These are phyloP conservation scores for Sporothrix variecibatus DNA, from an alignment of 2,329 filamentous ascomycete genomes.

Conservation along the genomic window DNA sequence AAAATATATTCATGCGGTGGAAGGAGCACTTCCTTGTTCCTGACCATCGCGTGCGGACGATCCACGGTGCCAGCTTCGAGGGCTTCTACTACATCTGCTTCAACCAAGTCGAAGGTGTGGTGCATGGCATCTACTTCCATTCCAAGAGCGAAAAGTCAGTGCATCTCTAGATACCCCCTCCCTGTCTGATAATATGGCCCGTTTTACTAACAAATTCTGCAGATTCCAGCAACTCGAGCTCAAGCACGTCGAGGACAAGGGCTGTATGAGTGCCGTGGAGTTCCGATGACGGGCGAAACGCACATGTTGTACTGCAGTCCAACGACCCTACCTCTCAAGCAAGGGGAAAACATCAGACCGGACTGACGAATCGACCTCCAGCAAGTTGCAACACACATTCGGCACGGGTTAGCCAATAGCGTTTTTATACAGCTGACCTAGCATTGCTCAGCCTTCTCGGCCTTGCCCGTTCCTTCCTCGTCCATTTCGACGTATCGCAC, in stretches of 20 bases:
- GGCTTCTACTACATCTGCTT: slow-evolving; percentile 99
- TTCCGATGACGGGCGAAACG: slow-evolving; percentile 63
- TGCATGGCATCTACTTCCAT: slow-evolving; percentile 97
- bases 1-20: slow-evolving; percentile 98
- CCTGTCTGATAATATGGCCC: neutral
- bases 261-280: slow-evolving; percentile 83
- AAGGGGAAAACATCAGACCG: neutral
- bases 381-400: neutral
- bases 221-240: slow-evolving; percentile 93
- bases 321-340: neutral
- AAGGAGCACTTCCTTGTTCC: slow-evolving; percentile 98
- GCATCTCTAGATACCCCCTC: neutral
- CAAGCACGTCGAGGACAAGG: slow-evolving; percentile 80
- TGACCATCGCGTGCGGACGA: slow-evolving; percentile 87
- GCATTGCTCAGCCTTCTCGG: neutral
- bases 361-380: neutral
- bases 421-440: neutral
- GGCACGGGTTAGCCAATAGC: neutral
- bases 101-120: slow-evolving; percentile 82
- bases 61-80: slow-evolving; percentile 93
- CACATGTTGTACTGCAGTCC: neutral
- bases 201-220: slow-evolving; percentile 7
- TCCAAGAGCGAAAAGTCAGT: slow-evolving; percentile 95
- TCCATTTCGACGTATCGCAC: neutral
- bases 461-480: neutral